phyloP scores from a whole-genome alignment of 192 early-diverging fungal genomes.

The Backusella parvicylindrica region DNA sequence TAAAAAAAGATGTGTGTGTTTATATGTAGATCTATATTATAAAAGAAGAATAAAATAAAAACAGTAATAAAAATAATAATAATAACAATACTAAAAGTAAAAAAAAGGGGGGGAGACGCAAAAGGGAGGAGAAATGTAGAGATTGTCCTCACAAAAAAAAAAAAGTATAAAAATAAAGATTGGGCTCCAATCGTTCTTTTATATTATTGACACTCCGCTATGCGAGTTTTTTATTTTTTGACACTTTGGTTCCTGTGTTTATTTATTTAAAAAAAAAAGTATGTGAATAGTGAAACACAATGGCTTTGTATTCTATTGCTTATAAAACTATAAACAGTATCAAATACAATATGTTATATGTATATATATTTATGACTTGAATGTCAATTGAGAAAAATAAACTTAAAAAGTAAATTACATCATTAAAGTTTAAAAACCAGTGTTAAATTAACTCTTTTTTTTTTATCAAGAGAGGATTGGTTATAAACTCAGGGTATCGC shows the following conservation, averaged over 20 bases:
- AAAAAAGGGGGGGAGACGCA: neutral
- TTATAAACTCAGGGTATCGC: no score
- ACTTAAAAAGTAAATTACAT: neutral
- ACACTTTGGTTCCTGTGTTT: neutral
- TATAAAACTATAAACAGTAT: fast-evolving
- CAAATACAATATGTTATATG: no score
- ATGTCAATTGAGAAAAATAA: neutral
- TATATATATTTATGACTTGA: neutral
- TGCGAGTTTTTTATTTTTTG: neutral
- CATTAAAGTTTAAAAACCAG: neutral
- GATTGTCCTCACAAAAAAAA: neutral
- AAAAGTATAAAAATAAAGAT: neutral
- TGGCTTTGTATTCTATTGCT: neutral
- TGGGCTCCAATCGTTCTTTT: neutral
- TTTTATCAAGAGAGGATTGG: no score
- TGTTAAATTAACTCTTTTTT: no score
- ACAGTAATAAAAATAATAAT: neutral
- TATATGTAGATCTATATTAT: neutral
- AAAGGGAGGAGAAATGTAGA: neutral
- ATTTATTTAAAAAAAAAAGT: no score
- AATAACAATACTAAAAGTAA: neutral
- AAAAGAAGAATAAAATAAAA: neutral
- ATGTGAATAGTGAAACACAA: neutral
- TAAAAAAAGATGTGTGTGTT: neutral
- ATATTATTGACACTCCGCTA: neutral